Percentiles rank a stretch among this genome's conserved stretches.
Evolutionary conservation across 1,139 yeast species (phyloP).

Genomic region (Taphrina betulina): DNA sequence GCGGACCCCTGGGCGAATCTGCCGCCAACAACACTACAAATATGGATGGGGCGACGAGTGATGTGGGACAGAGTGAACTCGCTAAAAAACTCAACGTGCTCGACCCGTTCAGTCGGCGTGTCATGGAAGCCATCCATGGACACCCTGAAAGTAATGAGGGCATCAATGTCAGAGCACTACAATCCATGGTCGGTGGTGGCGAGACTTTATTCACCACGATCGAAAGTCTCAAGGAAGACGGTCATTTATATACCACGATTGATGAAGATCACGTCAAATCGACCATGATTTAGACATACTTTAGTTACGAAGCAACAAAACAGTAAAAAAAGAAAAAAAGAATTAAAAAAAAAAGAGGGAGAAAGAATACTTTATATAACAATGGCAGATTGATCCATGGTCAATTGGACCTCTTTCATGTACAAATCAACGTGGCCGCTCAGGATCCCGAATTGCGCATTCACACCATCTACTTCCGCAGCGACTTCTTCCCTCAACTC

Average conservation of each 20-base stretch:
- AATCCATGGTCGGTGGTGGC: constrained; percentile 32
- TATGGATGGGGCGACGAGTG: constrained; percentile 8
- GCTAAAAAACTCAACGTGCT: constrained; percentile 30
- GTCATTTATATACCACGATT: constrained; percentile 38
- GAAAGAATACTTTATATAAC: too few relatives aligned
- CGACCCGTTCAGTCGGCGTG: constrained; percentile 35
- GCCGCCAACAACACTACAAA: constrained; percentile 3
- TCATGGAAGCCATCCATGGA: constrained; percentile 35
- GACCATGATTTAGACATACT: constrained; percentile 15
- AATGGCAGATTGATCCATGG: constrained; percentile 40
- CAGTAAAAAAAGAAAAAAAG: too few relatives aligned
- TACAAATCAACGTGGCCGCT: constrained; percentile 56
- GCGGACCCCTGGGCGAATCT: constrained; percentile 26
- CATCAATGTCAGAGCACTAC: constrained; percentile 35
- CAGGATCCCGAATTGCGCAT: constrained; percentile 56
- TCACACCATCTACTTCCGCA: constrained; percentile 56
- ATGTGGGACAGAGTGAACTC: constrained; percentile 8
- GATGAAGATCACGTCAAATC: constrained; percentile 38
- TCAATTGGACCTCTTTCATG: constrained; percentile 52
- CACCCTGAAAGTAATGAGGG: constrained; percentile 38
- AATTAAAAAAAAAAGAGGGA: too few relatives aligned
- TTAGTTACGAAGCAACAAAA: too few relatives aligned
- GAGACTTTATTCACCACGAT: constrained; percentile 23
- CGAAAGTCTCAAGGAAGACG: constrained; percentile 37
- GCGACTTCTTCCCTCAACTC: constrained; percentile 52